These are phyloP conservation scores for Skeletonema marinoi DNA, from an alignment of 108 stramenopile genomes.

Conservation along the genomic window DNA sequence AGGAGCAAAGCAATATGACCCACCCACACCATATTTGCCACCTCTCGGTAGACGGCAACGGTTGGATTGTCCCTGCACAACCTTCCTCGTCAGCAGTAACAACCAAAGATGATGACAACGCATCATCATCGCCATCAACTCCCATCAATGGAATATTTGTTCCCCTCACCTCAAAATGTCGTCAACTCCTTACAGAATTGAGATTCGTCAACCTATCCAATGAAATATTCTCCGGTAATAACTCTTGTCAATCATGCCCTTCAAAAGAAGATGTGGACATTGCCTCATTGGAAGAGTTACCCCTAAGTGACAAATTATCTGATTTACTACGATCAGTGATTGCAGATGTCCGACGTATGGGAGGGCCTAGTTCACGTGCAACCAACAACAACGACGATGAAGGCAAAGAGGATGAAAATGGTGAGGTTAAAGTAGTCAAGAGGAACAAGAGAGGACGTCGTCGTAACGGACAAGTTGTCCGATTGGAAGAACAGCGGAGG, in stretches of 20 bases:
- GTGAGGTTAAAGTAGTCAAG: neutral
- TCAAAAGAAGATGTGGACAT: neutral
- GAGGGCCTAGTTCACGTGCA: slow-evolving; percentile 7
- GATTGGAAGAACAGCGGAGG: slow-evolving; percentile 37
- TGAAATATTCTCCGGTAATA: neutral
- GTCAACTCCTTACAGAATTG: slow-evolving; percentile 3
- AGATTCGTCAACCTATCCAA: neutral
- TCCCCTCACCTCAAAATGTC: slow-evolving; percentile 6
- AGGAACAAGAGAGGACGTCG: neutral
- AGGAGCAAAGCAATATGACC: neutral
- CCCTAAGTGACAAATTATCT: neutral
- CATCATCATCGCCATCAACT: neutral
- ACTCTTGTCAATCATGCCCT: neutral
- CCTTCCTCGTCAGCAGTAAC: neutral
- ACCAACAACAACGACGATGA: neutral
- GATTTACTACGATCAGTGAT: neutral
- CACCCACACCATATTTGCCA: slow-evolving; percentile 26
- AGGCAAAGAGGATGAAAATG: neutral
- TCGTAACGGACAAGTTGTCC: slow-evolving; percentile 10
- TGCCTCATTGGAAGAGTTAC: slow-evolving; percentile 6
- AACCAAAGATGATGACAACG: too few relatives aligned
- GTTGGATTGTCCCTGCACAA: slow-evolving; percentile 28
- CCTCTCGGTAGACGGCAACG: slow-evolving; percentile 27
- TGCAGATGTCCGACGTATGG: slow-evolving; percentile 19
- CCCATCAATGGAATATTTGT: neutral